Conservation (phyloP, 2,329 filamentous ascomycete species). For the Pseudogymnoascus sp. region DNA sequence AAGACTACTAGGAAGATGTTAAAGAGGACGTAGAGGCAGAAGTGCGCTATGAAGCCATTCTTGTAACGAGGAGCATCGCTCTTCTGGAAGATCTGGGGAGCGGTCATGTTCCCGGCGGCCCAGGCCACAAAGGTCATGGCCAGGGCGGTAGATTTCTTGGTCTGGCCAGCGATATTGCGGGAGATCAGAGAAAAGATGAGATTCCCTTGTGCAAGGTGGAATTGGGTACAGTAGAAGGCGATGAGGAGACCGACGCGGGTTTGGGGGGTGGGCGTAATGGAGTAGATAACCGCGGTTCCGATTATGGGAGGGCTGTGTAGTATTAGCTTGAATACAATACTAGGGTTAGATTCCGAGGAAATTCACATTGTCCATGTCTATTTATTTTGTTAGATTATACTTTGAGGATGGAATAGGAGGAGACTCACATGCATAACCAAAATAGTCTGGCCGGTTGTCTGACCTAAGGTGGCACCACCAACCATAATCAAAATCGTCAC, state of each 20-base stretch:
- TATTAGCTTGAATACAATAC: not conserved
- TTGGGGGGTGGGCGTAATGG: constrained; percentile 19
- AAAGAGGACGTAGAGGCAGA: constrained; percentile 33
- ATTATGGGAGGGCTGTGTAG: constrained; percentile 21
- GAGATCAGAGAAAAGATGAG: constrained; percentile 48
- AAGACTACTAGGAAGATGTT: constrained; percentile 34
- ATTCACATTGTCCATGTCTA: constrained; percentile 15
- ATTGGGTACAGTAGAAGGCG: constrained; percentile 29
- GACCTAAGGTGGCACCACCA: constrained; percentile 21
- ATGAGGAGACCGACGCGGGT: constrained; percentile 26
- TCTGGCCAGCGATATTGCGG: constrained; percentile 44
- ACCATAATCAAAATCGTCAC: constrained; percentile 27
- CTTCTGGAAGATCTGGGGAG: constrained; percentile 52
- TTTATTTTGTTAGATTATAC: not conserved
- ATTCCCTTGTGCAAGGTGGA: constrained; percentile 23
- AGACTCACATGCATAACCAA: constrained; percentile 21
- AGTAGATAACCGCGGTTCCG: constrained; percentile 25
- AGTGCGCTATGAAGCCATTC: constrained; percentile 33
- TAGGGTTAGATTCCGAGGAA: not conserved
- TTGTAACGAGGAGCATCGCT: constrained; percentile 21
- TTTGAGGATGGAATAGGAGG: not conserved
- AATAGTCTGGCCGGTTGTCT: constrained; percentile 22
- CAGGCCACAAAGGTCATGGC: constrained; percentile 55
- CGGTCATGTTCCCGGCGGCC: constrained; percentile 54
- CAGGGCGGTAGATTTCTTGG: constrained; percentile 45